Evolutionary conservation across 129 eudicot genomes (phyloP).

Genomic region (Flaveria robusta): DNA sequence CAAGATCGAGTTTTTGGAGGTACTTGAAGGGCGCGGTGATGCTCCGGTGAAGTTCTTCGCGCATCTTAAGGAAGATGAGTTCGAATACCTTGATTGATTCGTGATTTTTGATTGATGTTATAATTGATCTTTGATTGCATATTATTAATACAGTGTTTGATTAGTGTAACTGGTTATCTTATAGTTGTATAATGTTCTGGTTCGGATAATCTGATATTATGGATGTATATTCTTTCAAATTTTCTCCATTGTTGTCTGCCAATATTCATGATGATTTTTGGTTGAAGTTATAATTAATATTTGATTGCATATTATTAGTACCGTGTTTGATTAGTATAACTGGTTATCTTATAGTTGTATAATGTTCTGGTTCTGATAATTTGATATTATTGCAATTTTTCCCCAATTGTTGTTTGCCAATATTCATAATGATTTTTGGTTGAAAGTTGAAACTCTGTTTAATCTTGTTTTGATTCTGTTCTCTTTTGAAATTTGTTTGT

Average conservation of each 20-base stretch:
- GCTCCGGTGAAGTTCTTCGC: conserved; percentile 62
- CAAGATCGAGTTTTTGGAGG: conserved; percentile 65
- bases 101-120: conserved; percentile 22
- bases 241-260: neutral
- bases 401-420: neutral
- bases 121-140: conserved; percentile 10
- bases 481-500: conserved; percentile 15
- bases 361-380: conserved; percentile 17
- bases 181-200: conserved; percentile 22
- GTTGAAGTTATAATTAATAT: neutral
- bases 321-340: conserved; percentile 11
- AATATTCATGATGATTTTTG: conserved; percentile 8
- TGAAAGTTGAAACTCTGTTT: neutral
- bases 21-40: conserved; percentile 55
- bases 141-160: conserved; percentile 1
- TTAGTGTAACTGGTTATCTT: conserved; percentile 21
- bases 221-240: conserved; percentile 15
- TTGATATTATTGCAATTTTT: neutral
- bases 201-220: conserved; percentile 7
- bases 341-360: conserved; percentile 15
- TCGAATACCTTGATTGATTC: conserved; percentile 61
- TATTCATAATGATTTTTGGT: conserved; percentile 10
- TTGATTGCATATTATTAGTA: conserved; percentile 17
- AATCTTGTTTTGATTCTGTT: neutral
- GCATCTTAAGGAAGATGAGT: conserved; percentile 84